Base-by-base conservation (phyloP, 805 yeast genomes). In the Komagataella populi region DNA sequence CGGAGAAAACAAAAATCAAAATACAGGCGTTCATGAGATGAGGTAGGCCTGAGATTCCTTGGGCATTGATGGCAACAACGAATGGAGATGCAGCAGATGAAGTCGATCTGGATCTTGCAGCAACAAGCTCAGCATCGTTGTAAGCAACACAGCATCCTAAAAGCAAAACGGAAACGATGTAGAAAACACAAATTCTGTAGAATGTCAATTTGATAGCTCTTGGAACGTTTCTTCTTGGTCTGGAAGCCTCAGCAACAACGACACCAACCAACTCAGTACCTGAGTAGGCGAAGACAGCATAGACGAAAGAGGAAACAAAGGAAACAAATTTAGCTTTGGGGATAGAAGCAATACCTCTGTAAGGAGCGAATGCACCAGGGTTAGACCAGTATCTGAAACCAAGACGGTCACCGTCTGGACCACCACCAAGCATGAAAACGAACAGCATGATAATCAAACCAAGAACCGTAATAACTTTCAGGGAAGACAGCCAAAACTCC, bases 61-160 rank as follows among this genome's bases (percentile, higher is more conserved):
- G 85, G 57, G 75, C 76, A 55, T 76, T 76, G 60, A 87, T 82
- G 48, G 95, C 96, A 60, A 86, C 81, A 50, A 86, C 90, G 60
- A 86, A 87, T 45, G 96, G 95, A 14, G 93, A 84, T 18, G 91
- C 89, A 45, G 83, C 74, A 2, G 90, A 88, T 46, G 73, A 69
- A 1, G 77, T 67, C n/a, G 67, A 51, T 7, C 68, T 63, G 49
- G 79, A 73, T 16, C 78, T 73, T 14, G 81, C 80, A 51, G 64
- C 60, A 49, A 73, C 54, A 48, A 71, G 67, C 44, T 61, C 59
- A 14, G 70, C 69, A 59, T 78, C 78, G 52, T 69, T 70, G 52
- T 75, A 72, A 17, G 81, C 74, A 51, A 78, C 84, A 59, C 80
- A 70, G 70, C 78, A 72, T 51, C 84, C 83, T 54, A 80, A 63